Evolutionary conservation across 306 rosid genomes (phyloP).

Genomic region (Pyrus bretschneideri): DNA sequence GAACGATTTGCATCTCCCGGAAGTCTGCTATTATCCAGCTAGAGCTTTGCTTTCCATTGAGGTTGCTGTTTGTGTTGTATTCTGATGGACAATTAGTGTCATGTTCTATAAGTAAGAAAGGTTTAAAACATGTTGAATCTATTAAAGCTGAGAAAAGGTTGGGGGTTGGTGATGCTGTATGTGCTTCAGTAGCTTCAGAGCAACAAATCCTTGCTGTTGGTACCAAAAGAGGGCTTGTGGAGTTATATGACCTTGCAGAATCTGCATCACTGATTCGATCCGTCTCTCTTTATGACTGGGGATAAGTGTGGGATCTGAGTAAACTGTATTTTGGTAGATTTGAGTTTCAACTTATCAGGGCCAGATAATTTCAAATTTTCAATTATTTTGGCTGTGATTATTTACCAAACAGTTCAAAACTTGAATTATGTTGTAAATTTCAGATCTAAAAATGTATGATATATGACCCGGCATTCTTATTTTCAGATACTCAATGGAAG

Average conservation of each 20-base stretch:
- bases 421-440: not conserved
- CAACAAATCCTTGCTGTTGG: slow-evolving; percentile 98
- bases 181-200: slow-evolving; percentile 71
- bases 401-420: not conserved
- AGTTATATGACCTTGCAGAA: slow-evolving; percentile 81
- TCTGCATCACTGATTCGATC: slow-evolving; percentile 58
- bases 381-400: not conserved
- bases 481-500: slow-evolving; percentile 90
- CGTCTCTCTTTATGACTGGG: slow-evolving; percentile 92
- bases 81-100: slow-evolving; percentile 77
- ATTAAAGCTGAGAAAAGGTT: slow-evolving; percentile 70
- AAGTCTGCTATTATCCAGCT: slow-evolving; percentile 69
- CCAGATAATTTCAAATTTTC: not conserved
- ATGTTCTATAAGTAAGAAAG: slow-evolving; percentile 87
- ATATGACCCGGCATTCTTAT: slow-evolving; percentile 3
- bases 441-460: slow-evolving; percentile 14
- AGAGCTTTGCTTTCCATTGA: slow-evolving; percentile 63
- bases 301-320: slow-evolving; percentile 53
- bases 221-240: slow-evolving; percentile 82
- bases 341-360: slow-evolving; percentile 12
- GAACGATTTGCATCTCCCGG: slow-evolving; percentile 30
- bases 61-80: slow-evolving; percentile 78
- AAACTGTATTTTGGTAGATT: slow-evolving; percentile 3
- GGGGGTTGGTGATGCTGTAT: slow-evolving; percentile 78
- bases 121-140: slow-evolving; percentile 71